Base-by-base conservation (phyloP, 2,329 filamentous ascomycete species). In the Waltergamsia citrina region DNA sequence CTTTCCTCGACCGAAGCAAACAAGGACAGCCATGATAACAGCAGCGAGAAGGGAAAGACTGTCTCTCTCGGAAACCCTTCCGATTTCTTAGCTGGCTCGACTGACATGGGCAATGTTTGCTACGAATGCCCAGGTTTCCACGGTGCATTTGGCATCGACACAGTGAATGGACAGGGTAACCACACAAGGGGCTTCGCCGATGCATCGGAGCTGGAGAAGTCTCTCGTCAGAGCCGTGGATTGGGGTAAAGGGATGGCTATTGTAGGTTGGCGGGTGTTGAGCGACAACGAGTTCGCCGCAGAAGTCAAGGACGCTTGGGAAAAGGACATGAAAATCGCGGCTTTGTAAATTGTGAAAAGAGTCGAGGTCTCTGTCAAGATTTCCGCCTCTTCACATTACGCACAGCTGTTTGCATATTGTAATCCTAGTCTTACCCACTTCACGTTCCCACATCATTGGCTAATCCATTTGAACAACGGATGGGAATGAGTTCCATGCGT, bases 41-140 rank as follows among this genome's bases (percentile, higher is more conserved):
- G n/a, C n/a, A n/a, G n/a, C n/a, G n/a, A n/a, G n/a, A n/a, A n/a
- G n/a, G n/a, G n/a, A n/a, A n/a, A n/a, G n/a, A n/a, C n/a, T n/a
- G n/a, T n/a, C 42, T 72, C 71, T 1, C 45, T 74, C 16, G 56
- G 77, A 67, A 17, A 10, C 10, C 19, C 11, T 7, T 9, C 19
- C 17, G n/a, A 23, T n/a, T 21, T 21, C 18, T 16, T 32, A 6
- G 11, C 7, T 10, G 6, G 15, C 11, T 21, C 16, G 16, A 32
- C 18, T 10, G 73, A 78, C 46, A 71, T 75, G 50, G 74, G 73
- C 0, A 65, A 78, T 41, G 50, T 78, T 36, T 74, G 67, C 43
- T 68, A 77, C 43, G 65, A 58, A 1, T 60, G 75, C 56, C 74
- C 73, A 28, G 70, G 65, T 33, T 49, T 78, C 28, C 69, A 61